phyloP scores from a whole-genome alignment of 805 yeast species.

The Dipodascopsis uninucleata region DNA sequence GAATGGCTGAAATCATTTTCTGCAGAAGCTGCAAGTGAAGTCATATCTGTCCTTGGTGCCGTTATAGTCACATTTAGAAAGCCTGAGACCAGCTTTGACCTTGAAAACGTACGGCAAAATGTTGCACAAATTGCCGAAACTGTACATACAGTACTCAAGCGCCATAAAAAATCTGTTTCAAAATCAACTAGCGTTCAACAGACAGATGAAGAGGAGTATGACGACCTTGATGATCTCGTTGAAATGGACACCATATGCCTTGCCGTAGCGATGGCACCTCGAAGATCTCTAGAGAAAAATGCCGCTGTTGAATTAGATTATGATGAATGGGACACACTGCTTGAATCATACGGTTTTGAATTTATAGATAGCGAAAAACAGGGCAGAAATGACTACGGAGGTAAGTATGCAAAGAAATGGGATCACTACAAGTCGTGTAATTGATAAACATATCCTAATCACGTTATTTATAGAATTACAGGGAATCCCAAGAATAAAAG shows the following conservation, averaged over 20 bases:
- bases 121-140: too few relatives aligned
- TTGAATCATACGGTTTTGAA: slow-evolving; percentile 32
- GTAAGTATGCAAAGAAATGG: too few relatives aligned
- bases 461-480: slow-evolving; percentile 5
- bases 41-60: slow-evolving; percentile 38
- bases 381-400: slow-evolving; percentile 27
- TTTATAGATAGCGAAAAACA: slow-evolving; percentile 24
- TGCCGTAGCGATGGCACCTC: slow-evolving; percentile 20
- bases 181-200: too few relatives aligned
- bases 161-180: too few relatives aligned
- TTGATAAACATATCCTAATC: not conserved
- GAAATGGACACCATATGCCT: slow-evolving; percentile 27
- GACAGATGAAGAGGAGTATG: slow-evolving; percentile 11
- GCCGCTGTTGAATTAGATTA: slow-evolving; percentile 8
- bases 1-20: slow-evolving; percentile 37
- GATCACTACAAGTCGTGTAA: too few relatives aligned
- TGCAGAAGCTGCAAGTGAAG: slow-evolving; percentile 38
- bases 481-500: slow-evolving; percentile 33
- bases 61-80: slow-evolving; percentile 35
- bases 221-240: slow-evolving; percentile 6
- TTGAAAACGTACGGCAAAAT: too few relatives aligned
- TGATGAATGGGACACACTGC: slow-evolving; percentile 23
- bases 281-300: not conserved
- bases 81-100: too few relatives aligned
- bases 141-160: too few relatives aligned